Evolutionary conservation across 164 flowering plant species (phyloP).

Genomic region (Chimonanthus salicifolius): DNA sequence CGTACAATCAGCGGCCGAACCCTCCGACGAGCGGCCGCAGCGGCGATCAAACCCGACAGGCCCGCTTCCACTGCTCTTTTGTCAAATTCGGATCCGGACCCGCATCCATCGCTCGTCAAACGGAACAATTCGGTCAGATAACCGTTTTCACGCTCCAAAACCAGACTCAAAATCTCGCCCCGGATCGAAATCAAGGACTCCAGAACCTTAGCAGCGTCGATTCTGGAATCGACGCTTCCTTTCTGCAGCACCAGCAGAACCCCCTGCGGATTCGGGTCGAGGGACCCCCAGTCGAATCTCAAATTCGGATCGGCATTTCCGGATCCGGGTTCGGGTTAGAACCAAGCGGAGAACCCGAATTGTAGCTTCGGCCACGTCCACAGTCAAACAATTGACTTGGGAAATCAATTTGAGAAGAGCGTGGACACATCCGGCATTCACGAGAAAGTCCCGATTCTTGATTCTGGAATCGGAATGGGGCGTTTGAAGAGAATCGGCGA

Average conservation of each 20-base stretch:
- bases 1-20: slow-evolving; percentile 31
- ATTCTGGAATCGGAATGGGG: slow-evolving; percentile 17
- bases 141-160: slow-evolving; percentile 33
- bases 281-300: background rate
- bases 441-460: slow-evolving; percentile 42
- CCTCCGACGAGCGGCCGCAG: slow-evolving; percentile 32
- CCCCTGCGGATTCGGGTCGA: slow-evolving; percentile 8
- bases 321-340: slow-evolving; percentile 15
- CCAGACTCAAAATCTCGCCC: slow-evolving; percentile 3
- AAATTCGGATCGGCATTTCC: background rate
- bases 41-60: slow-evolving; percentile 40
- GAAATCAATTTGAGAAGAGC: slow-evolving; percentile 29
- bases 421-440: slow-evolving; percentile 32
- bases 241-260: slow-evolving; percentile 28
- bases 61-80: slow-evolving; percentile 31
- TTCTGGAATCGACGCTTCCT: slow-evolving; percentile 34
- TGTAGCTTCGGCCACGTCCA: slow-evolving; percentile 21
- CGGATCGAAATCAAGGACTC: slow-evolving; percentile 17
- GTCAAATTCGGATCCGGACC: slow-evolving; percentile 11
- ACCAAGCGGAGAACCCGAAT: slow-evolving; percentile 32
- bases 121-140: slow-evolving; percentile 34
- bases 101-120: slow-evolving; percentile 5
- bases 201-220: slow-evolving; percentile 34
- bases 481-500: slow-evolving; percentile 27
- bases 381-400: slow-evolving; percentile 6